Base-by-base conservation (phyloP, 768 basidiomycete species). In the Russula lepida region DNA sequence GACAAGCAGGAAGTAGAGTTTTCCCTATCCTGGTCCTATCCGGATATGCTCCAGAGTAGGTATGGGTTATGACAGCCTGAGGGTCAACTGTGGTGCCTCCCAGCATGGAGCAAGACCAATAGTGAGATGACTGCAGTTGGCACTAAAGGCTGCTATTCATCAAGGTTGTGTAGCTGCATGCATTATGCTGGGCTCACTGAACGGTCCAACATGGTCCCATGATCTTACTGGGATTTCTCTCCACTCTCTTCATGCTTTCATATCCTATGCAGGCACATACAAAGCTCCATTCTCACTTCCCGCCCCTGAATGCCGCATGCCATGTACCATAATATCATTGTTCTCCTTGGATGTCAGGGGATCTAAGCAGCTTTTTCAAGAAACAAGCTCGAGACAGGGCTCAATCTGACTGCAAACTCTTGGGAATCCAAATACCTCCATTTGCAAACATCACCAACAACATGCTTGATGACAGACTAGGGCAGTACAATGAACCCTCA, bases 381-480 rank as follows among this genome's bases (percentile, higher is more conserved):
- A 56, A 46, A 44, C 41, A 55, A 52, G 43, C n/a, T 48, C 39
- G 33, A 51, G 35, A n/a, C 49, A 33, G 9, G 11, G 23, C 33
- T 50, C 52, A 39, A 37, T 44, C 41, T 11, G 32, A 41, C 28
- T 27, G 12, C 32, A 62, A 52, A 48, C 33, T 27, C 28, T 23
- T 39, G 6, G 48, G 58, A 30, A 13, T 17, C 32, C 50, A 27
- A 47, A 50, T 62, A 23, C 49, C 12, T n/a, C 64, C 64, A 35
- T 58, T 65, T 35, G 28, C 58, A 12, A 62, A 65, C 52, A 65
- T 65, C n/a, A 65, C 64, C 46, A 58, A 64, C 35, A 2, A 37
- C 49, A 48, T 7, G 13, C 6, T 53, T 21, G 46, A 55, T 35
- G 23, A n/a, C 23, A 27, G 41, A 28, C 15, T 25, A 17, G 21